These are phyloP conservation scores for Gynochthodes officinalis DNA, from an alignment of 257 asterid species.

Conservation along the genomic window DNA sequence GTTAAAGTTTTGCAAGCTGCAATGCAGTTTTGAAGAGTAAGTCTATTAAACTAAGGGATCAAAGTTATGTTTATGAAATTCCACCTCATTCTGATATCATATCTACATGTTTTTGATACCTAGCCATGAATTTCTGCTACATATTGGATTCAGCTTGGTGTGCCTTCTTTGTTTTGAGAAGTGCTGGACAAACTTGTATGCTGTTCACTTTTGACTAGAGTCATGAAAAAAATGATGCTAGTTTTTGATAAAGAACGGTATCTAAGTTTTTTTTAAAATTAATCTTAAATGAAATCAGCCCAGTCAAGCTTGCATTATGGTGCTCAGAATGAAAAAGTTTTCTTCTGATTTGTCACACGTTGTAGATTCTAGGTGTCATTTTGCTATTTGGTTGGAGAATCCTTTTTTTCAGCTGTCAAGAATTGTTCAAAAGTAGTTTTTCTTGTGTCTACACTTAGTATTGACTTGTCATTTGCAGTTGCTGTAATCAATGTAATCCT, in stretches of 20 bases:
- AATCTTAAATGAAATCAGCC: background rate
- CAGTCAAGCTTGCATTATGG: background rate
- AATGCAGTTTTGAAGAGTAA: background rate
- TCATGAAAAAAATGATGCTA: background rate
- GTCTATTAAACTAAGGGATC: background rate
- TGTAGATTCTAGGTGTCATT: background rate
- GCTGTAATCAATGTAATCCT: background rate
- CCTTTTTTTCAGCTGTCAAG: background rate
- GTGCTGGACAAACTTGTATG: background rate
- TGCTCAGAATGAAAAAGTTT: background rate
- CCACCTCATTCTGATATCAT: background rate
- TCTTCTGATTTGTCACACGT: background rate
- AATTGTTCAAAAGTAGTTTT: background rate
- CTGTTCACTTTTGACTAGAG: slow-evolving; percentile 1
- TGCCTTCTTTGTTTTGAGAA: background rate
- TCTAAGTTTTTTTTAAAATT: background rate
- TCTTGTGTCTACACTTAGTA: background rate
- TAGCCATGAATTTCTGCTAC: background rate
- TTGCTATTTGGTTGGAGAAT: background rate
- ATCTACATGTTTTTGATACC: background rate
- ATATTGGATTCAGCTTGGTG: background rate
- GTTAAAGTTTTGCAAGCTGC: background rate
- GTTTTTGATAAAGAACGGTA: background rate
- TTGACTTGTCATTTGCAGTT: background rate
- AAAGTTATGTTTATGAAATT: background rate